These are phyloP conservation scores for Acanthamoeba polyphaga DNA, from an alignment of 208 protist species.

Conservation along the genomic window DNA sequence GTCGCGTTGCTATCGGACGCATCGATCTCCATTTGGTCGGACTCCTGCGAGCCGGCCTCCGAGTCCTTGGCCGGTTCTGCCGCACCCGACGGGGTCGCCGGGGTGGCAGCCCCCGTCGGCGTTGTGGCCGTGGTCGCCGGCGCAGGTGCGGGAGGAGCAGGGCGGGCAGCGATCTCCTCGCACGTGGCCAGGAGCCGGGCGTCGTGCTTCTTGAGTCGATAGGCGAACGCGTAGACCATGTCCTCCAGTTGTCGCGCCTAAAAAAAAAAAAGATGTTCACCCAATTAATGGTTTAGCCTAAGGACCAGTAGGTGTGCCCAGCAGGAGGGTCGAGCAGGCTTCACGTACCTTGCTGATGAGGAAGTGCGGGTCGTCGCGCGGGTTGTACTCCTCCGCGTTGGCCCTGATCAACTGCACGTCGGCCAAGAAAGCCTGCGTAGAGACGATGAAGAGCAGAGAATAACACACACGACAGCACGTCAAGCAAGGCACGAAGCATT, in stretches of 20 bases:
- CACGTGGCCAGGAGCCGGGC: conserved; percentile 18
- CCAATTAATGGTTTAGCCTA: not conserved
- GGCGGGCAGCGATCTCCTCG: conserved; percentile 45
- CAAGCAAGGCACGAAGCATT: no score
- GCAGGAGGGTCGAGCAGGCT: not conserved
- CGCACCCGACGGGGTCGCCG: no score
- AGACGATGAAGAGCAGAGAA: not conserved
- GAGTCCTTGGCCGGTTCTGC: not conserved
- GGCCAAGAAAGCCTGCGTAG: conserved; percentile 45
- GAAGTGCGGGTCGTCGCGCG: conserved; percentile 56
- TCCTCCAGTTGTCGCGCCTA: conserved; percentile 55
- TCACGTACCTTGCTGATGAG: conserved; percentile 66
- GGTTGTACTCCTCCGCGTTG: conserved; percentile 77
- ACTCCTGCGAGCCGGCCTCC: not conserved
- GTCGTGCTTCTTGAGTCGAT: conserved; percentile 62
- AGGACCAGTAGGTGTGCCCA: not conserved
- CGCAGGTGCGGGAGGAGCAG: not conserved
- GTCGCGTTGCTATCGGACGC: not conserved
- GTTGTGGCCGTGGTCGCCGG: not conserved
- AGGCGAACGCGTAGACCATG: conserved; percentile 49
- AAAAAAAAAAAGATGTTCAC: not conserved
- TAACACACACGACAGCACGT: not conserved
- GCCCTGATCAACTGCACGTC: conserved; percentile 68
- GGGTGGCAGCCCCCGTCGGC: no score
- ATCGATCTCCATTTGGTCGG: not conserved